Evolutionary conservation across 140 eudicot genomes (phyloP).

Genomic region (Cichorium intybus): DNA sequence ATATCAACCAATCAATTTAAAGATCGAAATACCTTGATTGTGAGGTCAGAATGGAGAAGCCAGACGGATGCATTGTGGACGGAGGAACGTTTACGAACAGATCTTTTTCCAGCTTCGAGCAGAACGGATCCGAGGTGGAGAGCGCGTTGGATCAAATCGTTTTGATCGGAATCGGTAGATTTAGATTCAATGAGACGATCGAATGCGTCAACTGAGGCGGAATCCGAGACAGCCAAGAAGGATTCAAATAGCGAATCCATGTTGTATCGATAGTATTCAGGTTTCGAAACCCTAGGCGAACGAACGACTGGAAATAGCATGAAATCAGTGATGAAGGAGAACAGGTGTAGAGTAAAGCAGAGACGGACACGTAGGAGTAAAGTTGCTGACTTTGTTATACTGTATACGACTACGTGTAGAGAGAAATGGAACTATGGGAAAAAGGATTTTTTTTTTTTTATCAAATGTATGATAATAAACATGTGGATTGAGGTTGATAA

Average conservation of each 20-base stretch:
- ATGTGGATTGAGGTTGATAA: too few species aligned
- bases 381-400: too few species aligned
- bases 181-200: conserved; percentile 47
- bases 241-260: conserved; percentile 35
- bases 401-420: too few species aligned
- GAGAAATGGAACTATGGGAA: too few species aligned
- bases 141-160: conserved; percentile 56
- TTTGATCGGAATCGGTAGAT: conserved; percentile 43
- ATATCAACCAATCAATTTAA: background rate
- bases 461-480: too few species aligned
- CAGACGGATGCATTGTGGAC: conserved; percentile 57
- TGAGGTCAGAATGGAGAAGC: conserved; percentile 68
- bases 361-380: too few species aligned
- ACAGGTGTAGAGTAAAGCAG: too few species aligned
- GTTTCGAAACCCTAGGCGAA: background rate
- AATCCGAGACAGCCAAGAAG: conserved; percentile 33
- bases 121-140: conserved; percentile 42
- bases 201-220: conserved; percentile 39
- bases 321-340: conserved; percentile 28
- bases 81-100: conserved; percentile 47
- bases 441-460: too few species aligned
- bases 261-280: conserved; percentile 1
- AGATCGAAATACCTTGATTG: conserved; percentile 41
- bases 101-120: conserved; percentile 58
- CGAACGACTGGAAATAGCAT: conserved; percentile 40